Evolutionary conservation across 495 filamentous ascomycete species (phyloP), one percentile per base, ranked within the genome.

Genomic region (Penicillium pancosmium): DNA sequence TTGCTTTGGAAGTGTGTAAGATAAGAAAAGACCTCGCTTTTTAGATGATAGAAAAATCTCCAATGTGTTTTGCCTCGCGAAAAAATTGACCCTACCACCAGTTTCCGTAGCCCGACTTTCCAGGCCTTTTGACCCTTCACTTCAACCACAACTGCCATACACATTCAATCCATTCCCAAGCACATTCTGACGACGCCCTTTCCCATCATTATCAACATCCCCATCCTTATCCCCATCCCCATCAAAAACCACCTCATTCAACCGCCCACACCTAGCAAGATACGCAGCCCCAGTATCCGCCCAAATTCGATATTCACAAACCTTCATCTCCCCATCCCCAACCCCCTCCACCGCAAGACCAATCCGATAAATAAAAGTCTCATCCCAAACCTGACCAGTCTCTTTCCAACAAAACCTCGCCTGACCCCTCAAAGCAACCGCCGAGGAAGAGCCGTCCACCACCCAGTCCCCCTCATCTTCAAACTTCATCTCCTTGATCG

Each of bases 271-370:
- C 40, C 76, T 70, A 18, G 85, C 85, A 55, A 88, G 70, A 75
- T 84, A 86, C 19, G 82, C 83, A 27, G 85, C 85, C 11, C 85
- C 86, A 3, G 83, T 82, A 76, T 88, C 86, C 27, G 83, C 86
- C 86, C 86, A 88, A 36, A 88, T 73, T 57, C 80, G 73, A 70
- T 85, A 88, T 56, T 72, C 76, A 21, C 57, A 59, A 11, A 87
- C 72, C 64, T 77, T 82, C 15, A 71, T 49, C 51, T 55, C 51
- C 21, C 65, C 61, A 16, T 40, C 50, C 6, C 52, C 62, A 12
- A 25, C 57, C 0, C 49, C 52, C 41, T 75, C 71, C 10, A 66
- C 67, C 19, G 78, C 80, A 56, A 87, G 73, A 43, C 52, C 70
- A 35, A 88, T 61, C 34, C 80, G 70, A 68, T 88, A 88, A 11